Evolutionary conservation across 2,329 filamentous ascomycete species (phyloP).

Genomic region (Fusarium heterosporum): DNA sequence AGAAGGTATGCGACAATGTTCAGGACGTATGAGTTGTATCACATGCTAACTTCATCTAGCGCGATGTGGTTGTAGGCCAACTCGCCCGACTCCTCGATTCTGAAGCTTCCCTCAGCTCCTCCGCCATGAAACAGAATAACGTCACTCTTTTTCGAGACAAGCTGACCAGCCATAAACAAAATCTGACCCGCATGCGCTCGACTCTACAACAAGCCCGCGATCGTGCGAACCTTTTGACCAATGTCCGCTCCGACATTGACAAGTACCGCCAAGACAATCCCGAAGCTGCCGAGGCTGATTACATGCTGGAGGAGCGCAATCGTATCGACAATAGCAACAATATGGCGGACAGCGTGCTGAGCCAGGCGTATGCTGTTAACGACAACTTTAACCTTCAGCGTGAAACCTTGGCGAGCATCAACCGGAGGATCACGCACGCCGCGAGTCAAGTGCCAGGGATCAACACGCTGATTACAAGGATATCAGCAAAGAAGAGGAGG

Average conservation of each 20-base stretch:
- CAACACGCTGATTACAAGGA: constrained; percentile 90
- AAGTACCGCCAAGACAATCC: constrained; percentile 87
- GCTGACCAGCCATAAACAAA: constrained; percentile 85
- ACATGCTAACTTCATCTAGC: constrained; percentile 61
- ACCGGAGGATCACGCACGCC: constrained; percentile 87
- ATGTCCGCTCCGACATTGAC: constrained; percentile 91
- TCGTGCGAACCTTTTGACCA: constrained; percentile 88
- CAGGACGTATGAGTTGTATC: background rate
- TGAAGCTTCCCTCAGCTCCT: constrained; percentile 86
- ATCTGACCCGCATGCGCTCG: constrained; percentile 79
- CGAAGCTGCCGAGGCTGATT: constrained; percentile 87
- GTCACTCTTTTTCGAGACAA: constrained; percentile 91
- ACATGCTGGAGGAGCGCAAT: constrained; percentile 92
- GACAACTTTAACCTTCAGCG: constrained; percentile 89
- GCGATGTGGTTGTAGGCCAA: constrained; percentile 83
- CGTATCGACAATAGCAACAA: constrained; percentile 90
- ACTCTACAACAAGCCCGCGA: constrained; percentile 83
- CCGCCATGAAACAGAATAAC: constrained; percentile 97
- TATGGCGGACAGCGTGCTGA: constrained; percentile 89
- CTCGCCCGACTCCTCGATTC: constrained; percentile 92
- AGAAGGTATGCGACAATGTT: constrained; percentile 68
- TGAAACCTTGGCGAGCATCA: constrained; percentile 88
- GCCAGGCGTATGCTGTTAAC: constrained; percentile 96
- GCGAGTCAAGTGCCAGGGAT: constrained; percentile 93
- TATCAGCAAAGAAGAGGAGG: constrained; percentile 92